These are phyloP conservation scores for Strigomonas culicis DNA, from an alignment of 208 protist genomes.

Conservation along the genomic window DNA sequence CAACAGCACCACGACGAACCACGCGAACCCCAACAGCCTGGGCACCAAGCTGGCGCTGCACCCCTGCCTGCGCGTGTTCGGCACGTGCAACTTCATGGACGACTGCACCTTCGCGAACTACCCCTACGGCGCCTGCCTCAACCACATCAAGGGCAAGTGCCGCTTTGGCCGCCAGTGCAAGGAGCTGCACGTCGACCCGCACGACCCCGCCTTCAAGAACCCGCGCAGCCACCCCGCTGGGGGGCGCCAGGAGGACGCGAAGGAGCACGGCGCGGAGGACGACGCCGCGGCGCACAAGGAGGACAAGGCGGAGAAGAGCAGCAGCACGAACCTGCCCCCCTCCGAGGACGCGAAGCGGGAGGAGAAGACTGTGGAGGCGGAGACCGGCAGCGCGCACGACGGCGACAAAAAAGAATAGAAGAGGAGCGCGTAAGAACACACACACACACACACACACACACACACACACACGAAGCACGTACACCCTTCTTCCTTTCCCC, in stretches of 20 bases:
- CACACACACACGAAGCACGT: too few relatives aligned
- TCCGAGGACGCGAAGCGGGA: constrained; percentile 4
- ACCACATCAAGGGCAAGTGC: constrained; percentile 90
- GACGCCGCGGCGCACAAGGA: constrained; percentile 7
- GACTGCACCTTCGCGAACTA: constrained; percentile 88
- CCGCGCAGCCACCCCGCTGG: constrained; percentile 32
- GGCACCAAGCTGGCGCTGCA: constrained; percentile 38
- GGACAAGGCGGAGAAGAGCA: constrained; percentile 4
- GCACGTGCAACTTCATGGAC: constrained; percentile 85
- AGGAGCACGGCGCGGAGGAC: not conserved
- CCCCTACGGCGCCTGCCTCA: constrained; percentile 84
- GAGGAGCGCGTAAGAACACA: too few relatives aligned
- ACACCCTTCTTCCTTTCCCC: too few relatives aligned
- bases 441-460: too few relatives aligned
- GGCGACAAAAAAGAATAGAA: too few relatives aligned
- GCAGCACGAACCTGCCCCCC: not conserved
- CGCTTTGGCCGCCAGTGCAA: constrained; percentile 82
- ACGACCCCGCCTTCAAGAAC: constrained; percentile 53
- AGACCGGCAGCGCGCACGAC: not conserved
- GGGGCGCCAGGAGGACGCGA: not conserved
- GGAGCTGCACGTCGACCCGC: constrained; percentile 78
- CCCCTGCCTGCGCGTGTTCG: constrained; percentile 87
- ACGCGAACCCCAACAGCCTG: constrained; percentile 14
- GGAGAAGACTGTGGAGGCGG: constrained; percentile 7
- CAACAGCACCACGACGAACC: constrained; percentile 19